Base-by-base conservation (phyloP, 108 stramenopile genomes). In the Fragilaria radians region DNA sequence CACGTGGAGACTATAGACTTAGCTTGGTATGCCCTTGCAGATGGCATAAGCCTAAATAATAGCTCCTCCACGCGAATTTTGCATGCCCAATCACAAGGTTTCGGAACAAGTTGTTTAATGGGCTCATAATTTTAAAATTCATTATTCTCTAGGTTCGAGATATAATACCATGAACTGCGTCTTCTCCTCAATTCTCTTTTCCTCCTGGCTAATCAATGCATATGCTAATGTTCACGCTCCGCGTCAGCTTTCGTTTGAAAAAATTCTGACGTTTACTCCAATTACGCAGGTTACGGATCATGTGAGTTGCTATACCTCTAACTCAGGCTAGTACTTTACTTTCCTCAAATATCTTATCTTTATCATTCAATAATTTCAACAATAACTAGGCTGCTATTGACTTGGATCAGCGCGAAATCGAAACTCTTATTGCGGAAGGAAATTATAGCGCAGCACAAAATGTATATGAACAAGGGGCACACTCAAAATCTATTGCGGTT, bases 361-460 rank as follows among this genome's bases (percentile, higher is more conserved):
- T 24, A 59, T 21, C 45, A 59, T 26, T 42, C 11, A 19, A 7
- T 14, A 19, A 32, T 21, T 2, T 42, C 25, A 26, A 23, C 36
- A 17, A 33, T 3, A 14, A 45, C 22, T 23, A 64, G 52, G 42
- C 26, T 28, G 61, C 75, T 28, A 68, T 91, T 46, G 86, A 85
- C 67, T 56, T 80, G 45, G 89, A 91, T 62, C 79, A 84, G 63
- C 29, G 21, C 4, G 77, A 61, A 3, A 72, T 72, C 3, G 58
- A 72, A n/a, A 5, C 46, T 21, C 70, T 68, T 23, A 28, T 75
- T 24, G 60, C 62, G 19, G 51, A 66, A 4, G 68, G 57, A 27
- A 34, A 28, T 49, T 59, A 70, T 58, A 54, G 32, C 19, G 30
- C 36, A 21, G 76, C 76, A 23, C 50, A 42, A 29, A 19, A 34